phyloP scores from a whole-genome alignment of 139 green algal genomes.

The Trebouxia sp. region DNA sequence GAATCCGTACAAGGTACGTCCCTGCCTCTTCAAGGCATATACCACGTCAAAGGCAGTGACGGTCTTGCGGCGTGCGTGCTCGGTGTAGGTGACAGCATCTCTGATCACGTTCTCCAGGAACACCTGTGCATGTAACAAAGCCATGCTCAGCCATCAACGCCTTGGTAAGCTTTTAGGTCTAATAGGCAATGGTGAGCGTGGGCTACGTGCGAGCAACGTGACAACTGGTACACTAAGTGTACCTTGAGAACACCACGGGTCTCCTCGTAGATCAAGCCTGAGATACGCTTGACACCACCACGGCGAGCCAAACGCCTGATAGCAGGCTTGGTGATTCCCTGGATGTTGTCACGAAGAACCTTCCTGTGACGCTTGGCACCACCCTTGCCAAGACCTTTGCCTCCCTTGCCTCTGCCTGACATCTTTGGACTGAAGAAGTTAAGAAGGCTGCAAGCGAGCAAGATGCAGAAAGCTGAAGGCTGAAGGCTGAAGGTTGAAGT shows the following conservation, averaged over 20 bases:
- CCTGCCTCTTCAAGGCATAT: slow-evolving; percentile 95
- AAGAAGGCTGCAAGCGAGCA: not conserved
- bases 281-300: slow-evolving; percentile 82
- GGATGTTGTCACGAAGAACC: slow-evolving; percentile 75
- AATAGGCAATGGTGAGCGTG: not conserved
- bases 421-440: slow-evolving; percentile 65
- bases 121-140: slow-evolving; percentile 50
- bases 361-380: slow-evolving; percentile 91
- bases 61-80: slow-evolving; percentile 96
- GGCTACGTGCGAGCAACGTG: no score
- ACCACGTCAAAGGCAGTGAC: slow-evolving; percentile 96
- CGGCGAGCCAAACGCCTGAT: slow-evolving; percentile 83
- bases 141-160: not conserved
- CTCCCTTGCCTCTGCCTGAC: slow-evolving; percentile 92
- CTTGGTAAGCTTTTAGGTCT: not conserved
- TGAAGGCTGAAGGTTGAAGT: no score
- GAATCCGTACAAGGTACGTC: slow-evolving; percentile 96
- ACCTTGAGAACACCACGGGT: slow-evolving; percentile 53
- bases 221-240: not conserved
- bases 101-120: slow-evolving; percentile 93
- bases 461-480: no score
- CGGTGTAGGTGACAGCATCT: slow-evolving; percentile 96
- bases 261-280: slow-evolving; percentile 92
- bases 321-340: slow-evolving; percentile 90
- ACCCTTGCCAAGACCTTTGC: slow-evolving; percentile 92